A percentile compares a stretch with the other conserved stretches of the same genome.
These are phyloP conservation scores for Mycena vulgaris DNA, from an alignment of 768 basidiomycete species.

Conservation along the genomic window DNA sequence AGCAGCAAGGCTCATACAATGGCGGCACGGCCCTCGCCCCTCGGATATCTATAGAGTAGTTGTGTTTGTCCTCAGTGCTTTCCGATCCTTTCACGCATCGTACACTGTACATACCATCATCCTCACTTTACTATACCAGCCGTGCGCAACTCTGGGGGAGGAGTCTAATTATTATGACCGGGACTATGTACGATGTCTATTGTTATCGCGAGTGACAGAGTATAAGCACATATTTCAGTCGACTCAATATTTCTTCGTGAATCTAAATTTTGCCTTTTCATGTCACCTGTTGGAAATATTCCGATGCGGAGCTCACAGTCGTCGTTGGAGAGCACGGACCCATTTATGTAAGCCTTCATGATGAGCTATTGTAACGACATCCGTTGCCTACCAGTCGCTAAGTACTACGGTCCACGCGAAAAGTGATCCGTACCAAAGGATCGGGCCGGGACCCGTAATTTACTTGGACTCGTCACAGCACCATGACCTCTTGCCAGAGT, in stretches of 20 bases:
- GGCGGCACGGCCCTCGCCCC: slow-evolving; percentile 70
- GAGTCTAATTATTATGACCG: slow-evolving; percentile 11
- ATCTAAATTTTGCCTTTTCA: too few species aligned
- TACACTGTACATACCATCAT: slow-evolving; percentile 36
- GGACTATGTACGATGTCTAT: slow-evolving; percentile 15
- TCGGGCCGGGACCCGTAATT: neutral
- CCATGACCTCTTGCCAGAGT: slow-evolving; percentile 72
- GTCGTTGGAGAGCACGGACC: too few species aligned
- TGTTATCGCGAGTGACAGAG: too few species aligned
- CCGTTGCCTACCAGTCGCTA: too few species aligned
- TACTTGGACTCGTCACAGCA: slow-evolving; percentile 49
- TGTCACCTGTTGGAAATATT: too few species aligned
- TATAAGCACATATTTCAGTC: too few species aligned
- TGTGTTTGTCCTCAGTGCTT: neutral
- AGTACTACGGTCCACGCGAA: neutral
- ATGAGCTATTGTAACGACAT: too few species aligned
- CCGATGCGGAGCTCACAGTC: too few species aligned
- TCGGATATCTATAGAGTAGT: slow-evolving; percentile 86
- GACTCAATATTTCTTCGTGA: too few species aligned
- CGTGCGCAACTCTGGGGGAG: slow-evolving; percentile 1
- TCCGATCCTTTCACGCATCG: slow-evolving; percentile 21
- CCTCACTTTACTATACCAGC: slow-evolving; percentile 35
- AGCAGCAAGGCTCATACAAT: slow-evolving; percentile 63
- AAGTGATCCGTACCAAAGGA: neutral
- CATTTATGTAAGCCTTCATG: too few species aligned